Percentiles rank a stretch among this genome's conserved stretches.
phyloP scores from a whole-genome alignment of 257 asterid genomes.

The Solanum microdontum region DNA sequence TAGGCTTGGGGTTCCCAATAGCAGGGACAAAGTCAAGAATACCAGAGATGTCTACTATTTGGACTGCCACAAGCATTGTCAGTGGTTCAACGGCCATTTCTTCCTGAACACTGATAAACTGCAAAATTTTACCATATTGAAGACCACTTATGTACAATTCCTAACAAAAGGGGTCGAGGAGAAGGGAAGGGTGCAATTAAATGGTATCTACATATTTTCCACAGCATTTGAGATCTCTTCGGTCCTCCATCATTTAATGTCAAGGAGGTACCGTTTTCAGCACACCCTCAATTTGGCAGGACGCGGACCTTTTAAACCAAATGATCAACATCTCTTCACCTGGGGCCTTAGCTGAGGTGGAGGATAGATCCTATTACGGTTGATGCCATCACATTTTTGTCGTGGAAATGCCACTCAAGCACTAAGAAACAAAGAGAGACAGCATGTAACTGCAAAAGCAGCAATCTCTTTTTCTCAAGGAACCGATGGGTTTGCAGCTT shows the following conservation, averaged over 20 bases:
- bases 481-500: slow-evolving; percentile 18
- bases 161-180: not conserved
- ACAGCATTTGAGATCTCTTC: not conserved
- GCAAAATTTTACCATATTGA: not conserved
- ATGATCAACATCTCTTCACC: not conserved
- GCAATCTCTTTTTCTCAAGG: slow-evolving; percentile 1
- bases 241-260: not conserved
- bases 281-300: not conserved
- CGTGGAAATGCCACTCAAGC: not conserved
- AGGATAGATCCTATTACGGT: not conserved
- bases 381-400: not conserved
- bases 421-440: not conserved
- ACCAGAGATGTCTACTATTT: not conserved
- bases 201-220: not conserved
- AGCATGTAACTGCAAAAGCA: not conserved
- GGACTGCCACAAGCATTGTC: not conserved
- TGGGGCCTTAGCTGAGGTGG: not conserved
- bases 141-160: not conserved
- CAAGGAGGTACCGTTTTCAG: not conserved
- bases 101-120: not conserved
- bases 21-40: not conserved
- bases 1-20: not conserved
- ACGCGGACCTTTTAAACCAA: not conserved
- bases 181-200: not conserved
- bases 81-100: not conserved